phyloP scores from a whole-genome alignment of 1,139 yeast species.

The Zygosaccharomyces sapae region DNA sequence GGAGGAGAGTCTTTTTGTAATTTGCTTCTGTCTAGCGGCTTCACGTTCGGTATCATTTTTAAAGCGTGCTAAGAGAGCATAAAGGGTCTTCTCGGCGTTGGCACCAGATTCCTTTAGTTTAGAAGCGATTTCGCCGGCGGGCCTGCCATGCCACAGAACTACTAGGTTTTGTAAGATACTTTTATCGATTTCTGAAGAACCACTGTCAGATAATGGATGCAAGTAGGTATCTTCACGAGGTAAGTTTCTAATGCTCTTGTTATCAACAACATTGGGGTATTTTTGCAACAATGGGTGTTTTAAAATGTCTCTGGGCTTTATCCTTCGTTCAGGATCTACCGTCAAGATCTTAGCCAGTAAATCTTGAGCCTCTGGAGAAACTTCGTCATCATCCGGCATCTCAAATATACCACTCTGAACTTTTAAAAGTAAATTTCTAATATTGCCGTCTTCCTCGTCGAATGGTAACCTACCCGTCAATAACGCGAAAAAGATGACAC shows the following conservation, averaged over 20 bases:
- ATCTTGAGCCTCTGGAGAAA: slow-evolving; percentile 64
- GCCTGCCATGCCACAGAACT: slow-evolving; percentile 71
- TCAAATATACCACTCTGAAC: slow-evolving; percentile 85
- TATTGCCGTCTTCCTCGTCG: slow-evolving; percentile 79
- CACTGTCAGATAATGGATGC: slow-evolving; percentile 45
- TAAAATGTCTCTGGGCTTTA: slow-evolving; percentile 70
- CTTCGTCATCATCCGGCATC: slow-evolving; percentile 72
- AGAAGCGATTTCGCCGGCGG: slow-evolving; percentile 51
- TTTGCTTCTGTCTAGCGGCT: slow-evolving; percentile 24
- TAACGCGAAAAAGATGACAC: slow-evolving; percentile 87
- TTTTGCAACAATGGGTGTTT: slow-evolving; percentile 69
- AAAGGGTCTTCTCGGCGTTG: slow-evolving; percentile 71
- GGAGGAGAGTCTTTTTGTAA: slow-evolving; percentile 24
- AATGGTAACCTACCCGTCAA: slow-evolving; percentile 94
- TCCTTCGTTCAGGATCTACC: slow-evolving; percentile 73
- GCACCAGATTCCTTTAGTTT: slow-evolving; percentile 55
- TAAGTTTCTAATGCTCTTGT: slow-evolving; percentile 46
- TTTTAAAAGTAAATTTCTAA: slow-evolving; percentile 75
- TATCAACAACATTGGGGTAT: slow-evolving; percentile 44
- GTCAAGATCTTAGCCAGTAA: slow-evolving; percentile 67
- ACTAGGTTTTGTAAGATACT: slow-evolving; percentile 64
- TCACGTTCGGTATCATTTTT: slow-evolving; percentile 39
- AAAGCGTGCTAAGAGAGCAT: slow-evolving; percentile 51
- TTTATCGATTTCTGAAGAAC: slow-evolving; percentile 46
- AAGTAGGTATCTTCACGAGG: slow-evolving; percentile 63